Evolutionary conservation across 371 early-diverging fungal species (phyloP).

Genomic region (Mucor ambiguus): DNA sequence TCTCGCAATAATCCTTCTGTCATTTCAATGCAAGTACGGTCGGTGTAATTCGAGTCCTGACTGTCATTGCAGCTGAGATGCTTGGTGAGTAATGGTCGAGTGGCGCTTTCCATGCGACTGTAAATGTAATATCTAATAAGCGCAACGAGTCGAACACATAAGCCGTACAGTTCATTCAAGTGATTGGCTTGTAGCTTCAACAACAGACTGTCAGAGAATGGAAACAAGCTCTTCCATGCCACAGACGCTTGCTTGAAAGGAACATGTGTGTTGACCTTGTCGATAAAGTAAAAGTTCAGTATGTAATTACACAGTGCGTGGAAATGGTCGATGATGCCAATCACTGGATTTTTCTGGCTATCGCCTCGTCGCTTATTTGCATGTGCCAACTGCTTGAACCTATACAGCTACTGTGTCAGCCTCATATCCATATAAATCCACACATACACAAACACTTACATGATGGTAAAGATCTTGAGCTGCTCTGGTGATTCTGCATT

Average conservation of each 20-base stretch:
- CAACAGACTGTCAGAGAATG: slow-evolving; percentile 29
- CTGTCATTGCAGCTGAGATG: neutral
- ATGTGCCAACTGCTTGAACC: slow-evolving; percentile 38
- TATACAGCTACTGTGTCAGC: neutral
- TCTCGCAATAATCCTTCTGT: slow-evolving; percentile 22
- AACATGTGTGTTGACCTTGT: slow-evolving; percentile 13
- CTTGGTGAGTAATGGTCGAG: neutral
- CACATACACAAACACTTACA: slow-evolving; percentile 8
- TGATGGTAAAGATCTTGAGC: slow-evolving; percentile 29
- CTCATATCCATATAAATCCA: too few relatives aligned
- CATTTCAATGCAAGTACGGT: slow-evolving; percentile 14
- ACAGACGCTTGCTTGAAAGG: slow-evolving; percentile 10
- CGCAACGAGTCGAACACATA: slow-evolving; percentile 26
- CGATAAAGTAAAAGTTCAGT: slow-evolving; percentile 33
- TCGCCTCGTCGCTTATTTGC: slow-evolving; percentile 43
- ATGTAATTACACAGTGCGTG: slow-evolving; percentile 42
- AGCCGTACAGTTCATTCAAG: slow-evolving; percentile 21
- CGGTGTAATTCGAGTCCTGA: slow-evolving; percentile 5
- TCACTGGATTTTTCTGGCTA: slow-evolving; percentile 17
- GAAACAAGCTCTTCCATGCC: slow-evolving; percentile 37
- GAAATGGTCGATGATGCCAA: slow-evolving; percentile 37
- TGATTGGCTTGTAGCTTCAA: slow-evolving; percentile 19
- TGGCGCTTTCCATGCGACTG: slow-evolving; percentile 17
- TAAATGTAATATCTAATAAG: slow-evolving; percentile 36
- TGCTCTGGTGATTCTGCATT: slow-evolving; percentile 39